These are phyloP conservation scores for Ustilago bromivora DNA, from an alignment of 1,284 basidiomycete genomes.

Conservation along the genomic window DNA sequence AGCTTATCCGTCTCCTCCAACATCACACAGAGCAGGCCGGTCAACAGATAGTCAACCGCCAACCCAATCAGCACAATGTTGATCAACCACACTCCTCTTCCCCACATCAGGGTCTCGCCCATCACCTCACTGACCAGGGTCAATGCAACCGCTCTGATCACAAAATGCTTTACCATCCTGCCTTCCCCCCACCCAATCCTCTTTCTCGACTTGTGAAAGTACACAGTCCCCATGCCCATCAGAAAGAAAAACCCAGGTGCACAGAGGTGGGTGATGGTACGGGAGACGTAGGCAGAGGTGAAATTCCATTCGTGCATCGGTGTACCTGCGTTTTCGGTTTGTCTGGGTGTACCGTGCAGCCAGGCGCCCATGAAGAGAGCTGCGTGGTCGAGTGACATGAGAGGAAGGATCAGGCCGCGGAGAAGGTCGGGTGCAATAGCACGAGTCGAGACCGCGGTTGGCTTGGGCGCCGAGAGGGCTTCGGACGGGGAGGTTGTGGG, in stretches of 20 bases:
- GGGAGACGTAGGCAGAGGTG: constrained; percentile 27
- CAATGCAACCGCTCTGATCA: constrained; percentile 34
- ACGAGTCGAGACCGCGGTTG: constrained; percentile 25
- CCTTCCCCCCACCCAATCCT: constrained; percentile 29
- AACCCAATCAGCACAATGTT: constrained; percentile 56
- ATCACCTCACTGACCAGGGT: constrained; percentile 46
- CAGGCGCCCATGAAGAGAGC: constrained; percentile 48
- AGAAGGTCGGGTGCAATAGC: constrained; percentile 56
- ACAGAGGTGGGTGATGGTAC: constrained; percentile 53
- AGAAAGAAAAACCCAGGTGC: constrained; percentile 58
- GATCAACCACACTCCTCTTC: constrained; percentile 22
- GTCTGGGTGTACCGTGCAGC: constrained; percentile 47
- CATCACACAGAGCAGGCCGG: constrained; percentile 38
- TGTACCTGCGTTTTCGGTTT: constrained; percentile 39
- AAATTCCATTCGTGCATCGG: constrained; percentile 38
- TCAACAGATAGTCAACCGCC: constrained; percentile 51
- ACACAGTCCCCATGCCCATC: constrained; percentile 57
- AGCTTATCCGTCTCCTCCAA: constrained; percentile 24
- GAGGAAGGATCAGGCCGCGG: constrained; percentile 53
- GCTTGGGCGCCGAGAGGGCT: constrained; percentile 9
- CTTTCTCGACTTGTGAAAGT: constrained; percentile 39
- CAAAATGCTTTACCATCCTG: constrained; percentile 35
- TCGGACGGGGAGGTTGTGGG: no score
- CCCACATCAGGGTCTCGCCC: constrained; percentile 26
- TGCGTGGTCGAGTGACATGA: constrained; percentile 59